Evolutionary conservation across 108 stramenopile species (phyloP).

Genomic region (Licmophora abbreviata): DNA sequence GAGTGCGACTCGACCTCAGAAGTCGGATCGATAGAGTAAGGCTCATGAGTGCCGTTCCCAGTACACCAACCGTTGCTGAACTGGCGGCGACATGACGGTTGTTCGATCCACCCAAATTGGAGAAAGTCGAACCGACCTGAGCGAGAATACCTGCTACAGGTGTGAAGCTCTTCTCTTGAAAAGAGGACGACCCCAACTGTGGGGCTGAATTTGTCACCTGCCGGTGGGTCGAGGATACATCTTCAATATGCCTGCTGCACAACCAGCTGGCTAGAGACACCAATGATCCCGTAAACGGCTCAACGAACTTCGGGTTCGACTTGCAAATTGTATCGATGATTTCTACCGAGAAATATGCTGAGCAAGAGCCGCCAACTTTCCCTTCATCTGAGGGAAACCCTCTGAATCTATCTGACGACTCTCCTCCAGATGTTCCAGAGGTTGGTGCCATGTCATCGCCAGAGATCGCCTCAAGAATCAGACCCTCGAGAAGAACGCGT

Average conservation of each 20-base stretch:
- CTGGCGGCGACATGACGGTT: constrained; percentile 6
- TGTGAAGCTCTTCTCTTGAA: constrained; percentile 35
- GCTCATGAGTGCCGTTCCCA: constrained; percentile 5
- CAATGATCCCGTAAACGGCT: constrained; percentile 40
- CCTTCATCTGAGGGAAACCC: background rate
- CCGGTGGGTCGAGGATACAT: constrained; percentile 7
- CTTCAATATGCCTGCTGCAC: constrained; percentile 26
- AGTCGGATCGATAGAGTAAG: constrained; percentile 28
- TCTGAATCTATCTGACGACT: background rate
- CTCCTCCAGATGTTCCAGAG: background rate
- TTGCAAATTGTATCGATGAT: constrained; percentile 43
- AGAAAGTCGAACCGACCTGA: constrained; percentile 22
- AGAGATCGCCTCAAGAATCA: no score
- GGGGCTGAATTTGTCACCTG: constrained; percentile 4
- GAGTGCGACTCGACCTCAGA: constrained; percentile 31
- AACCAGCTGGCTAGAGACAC: constrained; percentile 26
- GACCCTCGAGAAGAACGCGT: no score
- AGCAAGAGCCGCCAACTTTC: constrained; percentile 10
- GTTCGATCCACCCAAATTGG: constrained; percentile 16
- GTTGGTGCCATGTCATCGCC: no score
- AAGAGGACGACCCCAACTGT: constrained; percentile 18
- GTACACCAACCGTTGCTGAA: background rate
- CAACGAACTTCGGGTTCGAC: constrained; percentile 18
- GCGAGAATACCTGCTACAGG: constrained; percentile 59
- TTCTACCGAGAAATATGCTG: constrained; percentile 32